A percentile compares a stretch with the other conserved stretches of the same genome.
phyloP scores from a whole-genome alignment of 208 protist genomes.

The Crithidia expoeki region DNA sequence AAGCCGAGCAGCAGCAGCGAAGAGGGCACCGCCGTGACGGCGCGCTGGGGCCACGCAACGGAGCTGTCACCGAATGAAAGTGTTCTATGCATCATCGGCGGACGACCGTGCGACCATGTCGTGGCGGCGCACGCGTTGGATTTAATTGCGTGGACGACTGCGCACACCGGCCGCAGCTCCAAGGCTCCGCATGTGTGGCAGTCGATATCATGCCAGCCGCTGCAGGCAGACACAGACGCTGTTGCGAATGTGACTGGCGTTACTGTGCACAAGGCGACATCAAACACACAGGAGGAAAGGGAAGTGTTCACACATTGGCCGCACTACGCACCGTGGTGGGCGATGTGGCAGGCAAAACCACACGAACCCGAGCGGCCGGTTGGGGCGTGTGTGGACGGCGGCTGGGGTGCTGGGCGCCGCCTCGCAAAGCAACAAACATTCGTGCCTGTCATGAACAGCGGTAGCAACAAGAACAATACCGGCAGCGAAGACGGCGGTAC shows the following conservation, averaged over 20 bases:
- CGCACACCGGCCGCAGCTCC: neutral
- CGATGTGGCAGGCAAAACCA: conserved; percentile 10
- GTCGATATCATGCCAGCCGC: neutral
- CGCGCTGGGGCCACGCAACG: conserved; percentile 29
- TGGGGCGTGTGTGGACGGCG: conserved; percentile 53
- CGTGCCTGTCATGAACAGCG: conserved; percentile 1
- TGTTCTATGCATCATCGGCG: conserved; percentile 25
- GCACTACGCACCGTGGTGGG: conserved; percentile 32
- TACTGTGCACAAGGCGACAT: too few species aligned
- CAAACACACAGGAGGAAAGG: too few species aligned
- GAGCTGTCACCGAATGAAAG: conserved; percentile 27
- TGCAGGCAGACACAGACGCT: neutral
- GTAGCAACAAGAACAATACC: too few species aligned
- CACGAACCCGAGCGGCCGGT: conserved; percentile 22
- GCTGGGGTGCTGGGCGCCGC: conserved; percentile 53
- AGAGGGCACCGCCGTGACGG: neutral
- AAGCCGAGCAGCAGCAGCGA: neutral
- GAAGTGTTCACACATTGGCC: conserved; percentile 8
- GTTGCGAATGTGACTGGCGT: too few species aligned
- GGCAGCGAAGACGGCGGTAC: too few species aligned
- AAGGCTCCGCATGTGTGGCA: conserved; percentile 9
- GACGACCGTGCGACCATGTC: conserved; percentile 3
- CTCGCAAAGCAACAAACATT: conserved; percentile 38
- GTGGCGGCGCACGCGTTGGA: neutral
- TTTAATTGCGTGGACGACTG: conserved; percentile 1